Percentiles rank a stretch among this genome's conserved stretches.
Conservation (phyloP, 495 filamentous ascomycete genomes). For the Tuber microsphaerosporum region DNA sequence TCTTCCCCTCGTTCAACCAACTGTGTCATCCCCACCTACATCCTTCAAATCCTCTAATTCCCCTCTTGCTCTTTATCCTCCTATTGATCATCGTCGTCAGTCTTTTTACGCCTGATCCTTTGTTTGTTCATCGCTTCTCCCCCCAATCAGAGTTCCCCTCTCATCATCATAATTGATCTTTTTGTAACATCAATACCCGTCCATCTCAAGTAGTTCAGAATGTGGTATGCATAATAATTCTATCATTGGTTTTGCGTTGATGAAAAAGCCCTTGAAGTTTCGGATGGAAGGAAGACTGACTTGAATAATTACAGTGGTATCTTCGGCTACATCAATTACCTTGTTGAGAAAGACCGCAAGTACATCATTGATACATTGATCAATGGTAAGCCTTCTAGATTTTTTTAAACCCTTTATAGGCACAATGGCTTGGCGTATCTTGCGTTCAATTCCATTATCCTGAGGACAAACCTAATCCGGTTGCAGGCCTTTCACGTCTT, state of each 20-base stretch:
- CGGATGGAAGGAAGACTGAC: constrained; percentile 18
- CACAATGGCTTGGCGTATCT: not conserved
- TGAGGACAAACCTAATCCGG: constrained; percentile 12
- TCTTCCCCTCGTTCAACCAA: constrained; percentile 37
- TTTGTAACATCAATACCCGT: not conserved
- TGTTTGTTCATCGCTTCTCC: constrained; percentile 13
- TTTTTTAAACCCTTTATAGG: not conserved
- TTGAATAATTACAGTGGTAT: constrained; percentile 64
- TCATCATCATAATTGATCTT: not conserved
- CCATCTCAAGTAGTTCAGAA: constrained; percentile 10
- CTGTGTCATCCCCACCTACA: constrained; percentile 27
- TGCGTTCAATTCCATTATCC: not conserved
- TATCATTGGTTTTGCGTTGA: constrained; percentile 5
- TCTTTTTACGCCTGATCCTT: constrained; percentile 6
- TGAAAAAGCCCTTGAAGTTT: constrained; percentile 10
- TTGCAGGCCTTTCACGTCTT: constrained; percentile 67
- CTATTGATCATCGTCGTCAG: constrained; percentile 14
- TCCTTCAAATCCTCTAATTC: constrained; percentile 15
- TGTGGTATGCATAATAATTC: constrained; percentile 8
- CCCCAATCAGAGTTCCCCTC: not conserved
- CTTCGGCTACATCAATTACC: constrained; percentile 90
- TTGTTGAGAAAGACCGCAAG: constrained; percentile 92
- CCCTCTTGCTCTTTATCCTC: constrained; percentile 13
- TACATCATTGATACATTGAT: constrained; percentile 92
- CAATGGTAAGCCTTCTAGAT: constrained; percentile 59